These are phyloP conservation scores for Botrytis medusae DNA, from an alignment of 2,329 filamentous ascomycete species.

Conservation along the genomic window DNA sequence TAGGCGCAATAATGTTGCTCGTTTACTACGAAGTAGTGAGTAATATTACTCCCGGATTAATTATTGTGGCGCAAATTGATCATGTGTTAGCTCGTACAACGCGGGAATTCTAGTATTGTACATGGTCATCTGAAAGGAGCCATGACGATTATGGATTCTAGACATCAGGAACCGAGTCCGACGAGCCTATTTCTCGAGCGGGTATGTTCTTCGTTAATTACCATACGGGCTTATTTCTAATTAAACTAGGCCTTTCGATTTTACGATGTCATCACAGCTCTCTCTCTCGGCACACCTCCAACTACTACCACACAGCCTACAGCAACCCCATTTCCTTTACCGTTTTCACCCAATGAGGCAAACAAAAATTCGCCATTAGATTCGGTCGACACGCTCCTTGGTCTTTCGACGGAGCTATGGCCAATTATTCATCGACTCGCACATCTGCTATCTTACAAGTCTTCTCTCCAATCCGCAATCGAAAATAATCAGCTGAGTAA, in stretches of 20 bases:
- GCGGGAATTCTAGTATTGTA: conserved; percentile 58
- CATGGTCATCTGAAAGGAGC: conserved; percentile 61
- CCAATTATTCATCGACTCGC: conserved; percentile 62
- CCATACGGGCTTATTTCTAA: conserved; percentile 29
- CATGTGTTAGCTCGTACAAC: conserved; percentile 56
- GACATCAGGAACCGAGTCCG: conserved; percentile 46
- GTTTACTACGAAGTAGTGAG: conserved; percentile 65
- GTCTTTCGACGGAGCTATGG: conserved; percentile 62
- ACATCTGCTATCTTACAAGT: conserved; percentile 53
- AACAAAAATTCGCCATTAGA: conserved; percentile 46
- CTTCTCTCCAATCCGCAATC: conserved; percentile 50
- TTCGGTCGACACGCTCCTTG: conserved; percentile 52
- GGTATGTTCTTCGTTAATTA: conserved; percentile 42
- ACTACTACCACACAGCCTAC: conserved; percentile 52
- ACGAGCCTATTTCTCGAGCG: conserved; percentile 59
- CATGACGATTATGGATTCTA: conserved; percentile 57
- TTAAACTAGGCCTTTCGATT: conserved; percentile 58
- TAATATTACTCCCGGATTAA: conserved; percentile 9
- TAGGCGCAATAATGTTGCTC: conserved; percentile 60
- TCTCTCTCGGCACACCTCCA: conserved; percentile 59
- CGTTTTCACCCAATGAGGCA: conserved; percentile 47
- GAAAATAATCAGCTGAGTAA: conserved; percentile 42
- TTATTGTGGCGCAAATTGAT: conserved; percentile 25
- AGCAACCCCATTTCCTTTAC: conserved; percentile 48
- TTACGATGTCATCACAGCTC: conserved; percentile 63